Conservation (phyloP, 2,329 filamentous ascomycete genomes). For the Teratosphaeria pseudoeucalypti region DNA sequence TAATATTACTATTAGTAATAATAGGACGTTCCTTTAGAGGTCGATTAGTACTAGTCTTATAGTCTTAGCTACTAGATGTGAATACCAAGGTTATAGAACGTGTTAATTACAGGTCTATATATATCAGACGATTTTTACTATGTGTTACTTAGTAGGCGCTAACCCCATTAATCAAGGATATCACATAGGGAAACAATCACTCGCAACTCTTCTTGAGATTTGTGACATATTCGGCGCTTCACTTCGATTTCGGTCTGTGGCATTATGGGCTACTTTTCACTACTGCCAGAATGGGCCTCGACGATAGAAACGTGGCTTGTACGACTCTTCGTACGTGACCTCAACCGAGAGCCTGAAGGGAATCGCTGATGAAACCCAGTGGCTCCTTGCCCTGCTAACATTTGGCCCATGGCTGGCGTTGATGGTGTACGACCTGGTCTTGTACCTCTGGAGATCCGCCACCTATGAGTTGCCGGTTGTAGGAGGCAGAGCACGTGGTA, state of each 20-base stretch:
- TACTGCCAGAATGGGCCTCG: conserved; percentile 49
- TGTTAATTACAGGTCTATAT: no score
- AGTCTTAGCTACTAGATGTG: no score
- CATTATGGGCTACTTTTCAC: conserved; percentile 53
- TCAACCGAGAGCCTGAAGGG: neutral
- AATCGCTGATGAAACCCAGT: conserved; percentile 29
- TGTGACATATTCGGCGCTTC: neutral
- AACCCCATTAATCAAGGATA: no score
- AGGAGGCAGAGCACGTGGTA: conserved; percentile 51
- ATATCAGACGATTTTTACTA: no score
- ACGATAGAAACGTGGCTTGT: conserved; percentile 53
- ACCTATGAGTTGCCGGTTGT: conserved; percentile 50
- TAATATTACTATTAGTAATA: no score
- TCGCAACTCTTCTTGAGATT: neutral
- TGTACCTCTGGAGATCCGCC: conserved; percentile 50
- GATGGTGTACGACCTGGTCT: conserved; percentile 52
- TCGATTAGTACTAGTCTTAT: no score
- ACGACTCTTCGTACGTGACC: conserved; percentile 48
- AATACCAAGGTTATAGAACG: no score
- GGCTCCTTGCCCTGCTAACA: conserved; percentile 49
- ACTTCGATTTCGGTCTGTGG: neutral
- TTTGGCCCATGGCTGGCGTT: conserved; percentile 54
- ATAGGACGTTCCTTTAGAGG: no score
- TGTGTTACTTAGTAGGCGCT: no score
- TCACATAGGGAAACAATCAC: conserved; percentile 1